Evolutionary conservation across 1,139 yeast genomes (phyloP).

Genomic region (Magnusiomyces paraingens): DNA sequence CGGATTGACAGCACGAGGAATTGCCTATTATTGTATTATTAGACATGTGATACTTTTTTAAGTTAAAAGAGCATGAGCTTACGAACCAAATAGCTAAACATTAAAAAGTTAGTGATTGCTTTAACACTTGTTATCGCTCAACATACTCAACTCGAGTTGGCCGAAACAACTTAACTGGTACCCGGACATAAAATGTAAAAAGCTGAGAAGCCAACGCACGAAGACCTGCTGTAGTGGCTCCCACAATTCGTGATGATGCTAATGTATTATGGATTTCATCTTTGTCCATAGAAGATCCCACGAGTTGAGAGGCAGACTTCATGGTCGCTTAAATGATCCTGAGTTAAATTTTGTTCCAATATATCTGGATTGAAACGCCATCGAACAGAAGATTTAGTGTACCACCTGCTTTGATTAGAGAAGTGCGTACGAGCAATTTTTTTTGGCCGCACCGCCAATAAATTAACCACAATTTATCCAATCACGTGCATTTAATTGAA

Average conservation of each 20-base stretch:
- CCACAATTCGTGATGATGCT: slow-evolving; percentile 34
- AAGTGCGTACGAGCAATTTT: too few species aligned
- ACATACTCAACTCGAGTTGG: slow-evolving; percentile 87
- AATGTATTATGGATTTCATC: slow-evolving; percentile 1
- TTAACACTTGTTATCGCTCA: slow-evolving; percentile 42
- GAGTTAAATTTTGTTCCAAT: too few species aligned
- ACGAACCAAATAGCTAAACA: slow-evolving; percentile 13
- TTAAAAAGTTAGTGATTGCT: slow-evolving; percentile 23
- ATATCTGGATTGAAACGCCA: too few species aligned
- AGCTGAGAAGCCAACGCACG: slow-evolving; percentile 78
- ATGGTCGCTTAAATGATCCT: too few species aligned
- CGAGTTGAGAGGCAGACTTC: too few species aligned
- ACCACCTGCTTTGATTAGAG: too few species aligned
- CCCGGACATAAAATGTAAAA: slow-evolving; percentile 69
- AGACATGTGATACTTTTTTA: too few species aligned
- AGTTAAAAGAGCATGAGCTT: too few species aligned
- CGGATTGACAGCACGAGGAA: slow-evolving; percentile 35
- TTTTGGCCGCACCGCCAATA: too few species aligned
- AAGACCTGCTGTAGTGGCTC: slow-evolving; percentile 73
- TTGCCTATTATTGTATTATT: slow-evolving; percentile 19
- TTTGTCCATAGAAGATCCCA: slow-evolving; percentile 4
- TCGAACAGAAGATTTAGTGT: too few species aligned
- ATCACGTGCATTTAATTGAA: too few species aligned
- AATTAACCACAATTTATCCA: too few species aligned
- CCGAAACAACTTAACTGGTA: slow-evolving; percentile 74